A percentile compares a stretch with the other conserved stretches of the same genome.
These are phyloP conservation scores for Russula brevipes DNA, from an alignment of 768 basidiomycete genomes.

Conservation along the genomic window DNA sequence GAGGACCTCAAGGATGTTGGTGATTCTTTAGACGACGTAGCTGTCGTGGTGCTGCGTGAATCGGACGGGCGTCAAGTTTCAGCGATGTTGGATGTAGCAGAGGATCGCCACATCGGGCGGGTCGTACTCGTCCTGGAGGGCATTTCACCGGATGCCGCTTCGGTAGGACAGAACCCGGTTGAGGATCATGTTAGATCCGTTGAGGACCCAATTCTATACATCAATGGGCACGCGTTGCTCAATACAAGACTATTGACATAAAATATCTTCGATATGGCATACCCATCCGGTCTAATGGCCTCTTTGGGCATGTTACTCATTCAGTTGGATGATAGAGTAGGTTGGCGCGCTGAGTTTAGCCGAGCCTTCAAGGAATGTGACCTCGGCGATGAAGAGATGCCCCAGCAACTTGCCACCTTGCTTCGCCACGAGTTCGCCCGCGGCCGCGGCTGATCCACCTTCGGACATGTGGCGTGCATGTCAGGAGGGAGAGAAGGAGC, in stretches of 20 bases:
- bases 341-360: constrained; percentile 79
- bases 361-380: constrained; percentile 67
- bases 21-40: constrained; percentile 48
- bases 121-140: constrained; percentile 48
- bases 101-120: constrained; percentile 42
- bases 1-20: constrained; percentile 56
- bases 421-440: constrained; percentile 80
- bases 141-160: constrained; percentile 5
- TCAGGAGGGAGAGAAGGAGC: background rate
- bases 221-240: constrained; percentile 70
- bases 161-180: constrained; percentile 23
- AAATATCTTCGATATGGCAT: constrained; percentile 5
- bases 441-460: constrained; percentile 93
- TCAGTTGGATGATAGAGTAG: constrained; percentile 81
- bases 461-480: background rate
- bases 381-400: constrained; percentile 91
- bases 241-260: constrained; percentile 70
- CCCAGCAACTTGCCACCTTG: constrained; percentile 82
- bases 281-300: background rate
- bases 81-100: constrained; percentile 51
- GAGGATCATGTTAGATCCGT: constrained; percentile 28
- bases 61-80: constrained; percentile 49
- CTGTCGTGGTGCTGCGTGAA: constrained; percentile 53
- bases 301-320: constrained; percentile 39
- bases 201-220: constrained; percentile 54